Evolutionary conservation across 164 flowering plant genomes (phyloP).

Genomic region (Santalum album): DNA sequence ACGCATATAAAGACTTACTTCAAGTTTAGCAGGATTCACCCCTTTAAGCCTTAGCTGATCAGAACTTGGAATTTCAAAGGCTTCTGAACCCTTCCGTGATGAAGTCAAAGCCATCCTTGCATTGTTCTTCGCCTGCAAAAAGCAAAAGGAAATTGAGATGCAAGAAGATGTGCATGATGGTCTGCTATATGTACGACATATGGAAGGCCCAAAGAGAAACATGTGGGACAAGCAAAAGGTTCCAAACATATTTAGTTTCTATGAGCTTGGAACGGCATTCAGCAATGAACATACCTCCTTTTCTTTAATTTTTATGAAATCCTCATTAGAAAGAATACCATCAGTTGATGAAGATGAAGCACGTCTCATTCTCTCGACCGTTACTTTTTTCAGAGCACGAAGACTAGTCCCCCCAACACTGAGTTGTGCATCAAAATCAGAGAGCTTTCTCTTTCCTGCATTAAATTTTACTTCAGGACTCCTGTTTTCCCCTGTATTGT

Average conservation of each 20-base stretch:
- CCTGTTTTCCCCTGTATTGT: not conserved
- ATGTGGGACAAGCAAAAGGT: not conserved
- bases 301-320: constrained; percentile 72
- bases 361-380: constrained; percentile 26
- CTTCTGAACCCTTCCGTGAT: constrained; percentile 28
- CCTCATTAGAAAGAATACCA: constrained; percentile 84
- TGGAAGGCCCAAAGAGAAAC: not conserved
- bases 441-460: constrained; percentile 53
- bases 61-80: constrained; percentile 48
- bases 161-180: not conserved
- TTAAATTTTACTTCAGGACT: constrained; percentile 7
- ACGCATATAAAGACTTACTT: constrained; percentile 31
- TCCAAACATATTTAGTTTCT: not conserved
- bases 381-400: constrained; percentile 65
- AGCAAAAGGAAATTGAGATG: constrained; percentile 2
- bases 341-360: constrained; percentile 29
- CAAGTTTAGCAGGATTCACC: constrained; percentile 68
- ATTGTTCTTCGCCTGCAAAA: constrained; percentile 68
- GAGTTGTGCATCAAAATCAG: constrained; percentile 47
- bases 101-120: constrained; percentile 50
- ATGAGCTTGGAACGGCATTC: not conserved
- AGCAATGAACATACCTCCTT: constrained; percentile 42
- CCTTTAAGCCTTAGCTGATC: constrained; percentile 61
- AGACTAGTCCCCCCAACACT: constrained; percentile 65
- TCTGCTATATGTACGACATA: not conserved